These are phyloP conservation scores for Gypsophila paniculata DNA, from an alignment of 179 eudicot species.

Conservation along the genomic window DNA sequence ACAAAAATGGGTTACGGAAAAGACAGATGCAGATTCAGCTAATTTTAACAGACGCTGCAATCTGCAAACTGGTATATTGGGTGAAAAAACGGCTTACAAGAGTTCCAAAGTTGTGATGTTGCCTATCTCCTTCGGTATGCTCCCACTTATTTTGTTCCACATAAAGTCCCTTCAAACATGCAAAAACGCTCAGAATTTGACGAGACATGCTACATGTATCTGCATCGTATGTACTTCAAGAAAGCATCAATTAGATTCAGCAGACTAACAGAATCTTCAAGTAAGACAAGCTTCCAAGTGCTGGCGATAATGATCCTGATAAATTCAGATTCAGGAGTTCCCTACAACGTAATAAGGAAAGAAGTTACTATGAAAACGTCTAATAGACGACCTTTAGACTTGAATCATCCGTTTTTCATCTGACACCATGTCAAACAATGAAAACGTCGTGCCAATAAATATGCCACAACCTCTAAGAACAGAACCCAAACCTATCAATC, in stretches of 20 bases:
- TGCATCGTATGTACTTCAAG: neutral
- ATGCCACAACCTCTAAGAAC: too few relatives aligned
- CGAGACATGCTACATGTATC: neutral
- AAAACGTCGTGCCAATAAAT: too few relatives aligned
- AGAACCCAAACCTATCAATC: too few relatives aligned
- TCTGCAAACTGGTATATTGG: neutral
- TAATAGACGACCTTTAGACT: too few relatives aligned
- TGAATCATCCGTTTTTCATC: too few relatives aligned
- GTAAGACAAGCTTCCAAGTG: slow-evolving; percentile 58
- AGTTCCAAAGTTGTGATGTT: slow-evolving; percentile 55
- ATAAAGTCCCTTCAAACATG: slow-evolving; percentile 58
- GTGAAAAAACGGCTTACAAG: slow-evolving; percentile 49
- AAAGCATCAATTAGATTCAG: slow-evolving; percentile 1
- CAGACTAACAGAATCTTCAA: slow-evolving; percentile 64
- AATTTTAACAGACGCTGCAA: too few relatives aligned
- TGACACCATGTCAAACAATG: too few relatives aligned
- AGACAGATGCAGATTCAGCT: too few relatives aligned
- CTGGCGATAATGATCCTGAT: slow-evolving; percentile 67
- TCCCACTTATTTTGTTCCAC: slow-evolving; percentile 86
- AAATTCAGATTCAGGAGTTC: slow-evolving; percentile 57
- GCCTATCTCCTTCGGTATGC: slow-evolving; percentile 81
- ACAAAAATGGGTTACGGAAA: too few relatives aligned
- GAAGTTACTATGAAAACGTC: neutral
- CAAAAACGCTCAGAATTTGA: slow-evolving; percentile 3
- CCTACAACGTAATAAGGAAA: slow-evolving; percentile 37